A percentile compares a stretch with the other conserved stretches of the same genome.
Conservation (phyloP, 768 basidiomycete species). For the Podaxis carcinomalis region DNA sequence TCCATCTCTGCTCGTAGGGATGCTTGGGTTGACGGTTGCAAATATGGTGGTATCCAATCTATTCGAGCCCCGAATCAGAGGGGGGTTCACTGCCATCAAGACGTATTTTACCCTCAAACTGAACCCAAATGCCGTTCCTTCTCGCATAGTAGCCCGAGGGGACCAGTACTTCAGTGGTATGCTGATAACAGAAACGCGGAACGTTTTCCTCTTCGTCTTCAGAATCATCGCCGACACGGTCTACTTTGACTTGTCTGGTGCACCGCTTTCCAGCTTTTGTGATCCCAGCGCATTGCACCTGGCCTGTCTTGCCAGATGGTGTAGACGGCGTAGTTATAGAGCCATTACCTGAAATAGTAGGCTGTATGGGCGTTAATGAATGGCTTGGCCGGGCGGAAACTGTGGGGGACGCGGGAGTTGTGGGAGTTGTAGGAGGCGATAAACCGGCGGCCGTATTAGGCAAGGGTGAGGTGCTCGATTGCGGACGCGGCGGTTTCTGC, state of each 20-base stretch:
- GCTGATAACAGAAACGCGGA: slow-evolving; percentile 61
- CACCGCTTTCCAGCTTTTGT: slow-evolving; percentile 68
- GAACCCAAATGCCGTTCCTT: slow-evolving; percentile 46
- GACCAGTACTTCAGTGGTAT: slow-evolving; percentile 48
- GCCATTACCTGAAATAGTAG: slow-evolving; percentile 7
- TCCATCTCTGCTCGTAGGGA: slow-evolving; percentile 46
- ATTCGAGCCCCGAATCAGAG: slow-evolving; percentile 11
- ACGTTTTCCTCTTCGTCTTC: slow-evolving; percentile 24
- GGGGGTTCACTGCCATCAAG: not conserved
- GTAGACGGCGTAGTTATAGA: slow-evolving; percentile 19
- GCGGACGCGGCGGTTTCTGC: slow-evolving; percentile 1
- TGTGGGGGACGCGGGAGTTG: not conserved
- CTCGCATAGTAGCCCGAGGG: slow-evolving; percentile 57
- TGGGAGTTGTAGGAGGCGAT: not conserved
- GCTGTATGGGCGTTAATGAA: not conserved
- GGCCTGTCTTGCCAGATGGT: slow-evolving; percentile 15
- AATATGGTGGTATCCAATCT: slow-evolving; percentile 72
- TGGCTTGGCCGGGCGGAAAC: not conserved
- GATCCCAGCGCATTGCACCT: slow-evolving; percentile 55
- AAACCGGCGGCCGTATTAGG: not conserved
- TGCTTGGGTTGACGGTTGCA: slow-evolving; percentile 56
- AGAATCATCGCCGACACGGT: slow-evolving; percentile 26
- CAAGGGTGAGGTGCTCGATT: not conserved
- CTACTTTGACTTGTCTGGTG: slow-evolving; percentile 50
- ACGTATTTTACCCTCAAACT: slow-evolving; percentile 46